Conservation (phyloP, 2,329 filamentous ascomycete species). For the Exophiala sp. region DNA sequence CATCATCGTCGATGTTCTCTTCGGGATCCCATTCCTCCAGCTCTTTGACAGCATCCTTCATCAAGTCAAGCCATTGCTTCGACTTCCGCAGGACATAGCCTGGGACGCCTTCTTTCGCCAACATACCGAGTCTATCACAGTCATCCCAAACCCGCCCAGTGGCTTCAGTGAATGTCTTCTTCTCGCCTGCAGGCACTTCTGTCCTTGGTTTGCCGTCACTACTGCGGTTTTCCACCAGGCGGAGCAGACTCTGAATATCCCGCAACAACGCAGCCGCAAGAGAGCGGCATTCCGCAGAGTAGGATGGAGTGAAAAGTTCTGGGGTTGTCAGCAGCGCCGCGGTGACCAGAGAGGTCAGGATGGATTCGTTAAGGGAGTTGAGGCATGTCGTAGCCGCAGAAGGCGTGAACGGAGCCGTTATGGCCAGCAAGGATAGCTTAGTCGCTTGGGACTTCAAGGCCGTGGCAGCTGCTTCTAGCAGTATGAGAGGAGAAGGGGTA, state of each 20-base stretch:
- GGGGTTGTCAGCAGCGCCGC: slow-evolving; percentile 64
- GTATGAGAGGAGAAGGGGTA: slow-evolving; percentile 51
- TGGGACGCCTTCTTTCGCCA: slow-evolving; percentile 65
- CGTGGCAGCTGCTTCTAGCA: slow-evolving; percentile 68
- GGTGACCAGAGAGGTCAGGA: slow-evolving; percentile 71
- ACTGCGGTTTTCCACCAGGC: slow-evolving; percentile 54
- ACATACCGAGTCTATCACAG: slow-evolving; percentile 67
- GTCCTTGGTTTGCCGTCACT: slow-evolving; percentile 3
- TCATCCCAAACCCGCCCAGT: slow-evolving; percentile 81
- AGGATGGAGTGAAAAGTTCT: slow-evolving; percentile 58
- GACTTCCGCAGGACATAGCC: slow-evolving; percentile 69
- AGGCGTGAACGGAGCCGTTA: slow-evolving; percentile 82
- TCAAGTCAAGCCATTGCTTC: slow-evolving; percentile 67
- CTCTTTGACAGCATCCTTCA: slow-evolving; percentile 81
- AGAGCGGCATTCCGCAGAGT: slow-evolving; percentile 62
- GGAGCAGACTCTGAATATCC: slow-evolving; percentile 61
- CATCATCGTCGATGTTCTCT: slow-evolving; percentile 57
- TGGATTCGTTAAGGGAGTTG: slow-evolving; percentile 65
- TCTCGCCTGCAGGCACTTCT: slow-evolving; percentile 32
- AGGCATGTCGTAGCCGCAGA: slow-evolving; percentile 70
- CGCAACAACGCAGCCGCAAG: slow-evolving; percentile 58
- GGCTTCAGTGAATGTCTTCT: slow-evolving; percentile 58
- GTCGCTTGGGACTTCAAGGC: slow-evolving; percentile 79
- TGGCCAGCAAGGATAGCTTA: slow-evolving; percentile 80
- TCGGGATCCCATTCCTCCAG: slow-evolving; percentile 84